Base-by-base conservation (phyloP, 306 rosid species). In the Corylus americana region DNA sequence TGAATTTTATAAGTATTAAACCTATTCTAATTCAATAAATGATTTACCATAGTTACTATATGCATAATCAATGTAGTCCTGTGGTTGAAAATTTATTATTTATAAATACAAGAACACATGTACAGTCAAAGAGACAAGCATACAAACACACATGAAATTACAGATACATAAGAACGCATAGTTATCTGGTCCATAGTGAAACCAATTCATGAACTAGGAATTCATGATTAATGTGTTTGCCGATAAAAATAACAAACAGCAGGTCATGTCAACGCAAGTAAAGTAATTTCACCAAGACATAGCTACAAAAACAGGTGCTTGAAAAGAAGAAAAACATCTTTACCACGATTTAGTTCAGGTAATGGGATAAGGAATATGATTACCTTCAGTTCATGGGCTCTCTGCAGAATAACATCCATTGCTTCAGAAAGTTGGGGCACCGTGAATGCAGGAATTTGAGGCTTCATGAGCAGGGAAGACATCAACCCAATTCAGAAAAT, bases 361-460 rank as follows among this genome's bases (percentile, higher is more conserved):
- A 29, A 67, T 57, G 51, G 74, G 55, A 53, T 62, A 53, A 72
- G 81, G 77, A 82, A 73, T 77, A 80, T 70, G 51, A 82, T 86
- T 90, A 92, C 97, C 91, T 31, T 79, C 44, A 87, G 81, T 75
- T 88, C 87, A 64, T 27, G 69, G 53, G 94, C 97, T 82, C 77
- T 88, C 76, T 87, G 86, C 78, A 79, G 80, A 79, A 92, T 87
- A 63, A 83, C 93, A 79, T 83, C 88, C 97, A 92, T 90, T 77
- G 97, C 97, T 84, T 92, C 97, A 39, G 89, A 71, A 86, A 85
- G 92, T 79, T 92, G 97, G 25, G 89, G 86, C 72, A 89, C 93
- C 49, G 90, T 82, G 88, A 90, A 92, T 59, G 97, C 93, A 71
- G 97, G 97, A 80, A 90, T 83, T 83, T 77, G 83, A 84, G 90